A percentile compares a stretch with the other conserved stretches of the same genome.
phyloP scores from a whole-genome alignment of 345 rosid genomes.

The Gossypium rotundifolium region DNA sequence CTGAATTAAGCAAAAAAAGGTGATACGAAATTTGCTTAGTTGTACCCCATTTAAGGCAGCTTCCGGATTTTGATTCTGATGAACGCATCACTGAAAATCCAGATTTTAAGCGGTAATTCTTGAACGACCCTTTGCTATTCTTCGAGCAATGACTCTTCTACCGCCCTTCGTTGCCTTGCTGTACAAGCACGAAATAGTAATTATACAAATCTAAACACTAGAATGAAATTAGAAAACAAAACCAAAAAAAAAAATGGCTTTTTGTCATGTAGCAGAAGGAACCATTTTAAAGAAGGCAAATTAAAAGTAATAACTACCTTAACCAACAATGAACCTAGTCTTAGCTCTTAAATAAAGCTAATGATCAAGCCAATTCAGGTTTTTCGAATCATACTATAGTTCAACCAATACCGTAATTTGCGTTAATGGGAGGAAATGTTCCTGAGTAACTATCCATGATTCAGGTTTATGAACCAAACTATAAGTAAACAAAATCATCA shows the following conservation, averaged over 20 bases:
- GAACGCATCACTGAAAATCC: not conserved
- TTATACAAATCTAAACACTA: constrained; percentile 7
- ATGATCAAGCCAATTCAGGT: not conserved
- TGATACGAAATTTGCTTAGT: not conserved
- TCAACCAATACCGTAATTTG: not conserved
- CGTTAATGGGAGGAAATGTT: constrained; percentile 13
- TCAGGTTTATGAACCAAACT: constrained; percentile 9
- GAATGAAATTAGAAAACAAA: not conserved
- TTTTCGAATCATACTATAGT: not conserved
- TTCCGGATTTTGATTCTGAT: constrained; percentile 1
- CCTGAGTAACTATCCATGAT: constrained; percentile 86
- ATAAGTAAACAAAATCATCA: too few species aligned
- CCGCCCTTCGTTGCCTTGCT: constrained; percentile 99
- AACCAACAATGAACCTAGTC: not conserved
- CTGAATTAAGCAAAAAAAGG: not conserved
- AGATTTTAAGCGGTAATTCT: constrained; percentile 72
- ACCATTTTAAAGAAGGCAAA: not conserved
- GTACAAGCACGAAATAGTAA: constrained; percentile 27
- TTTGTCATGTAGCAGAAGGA: not conserved
- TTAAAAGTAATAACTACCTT: not conserved
- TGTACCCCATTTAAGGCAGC: constrained; percentile 3
- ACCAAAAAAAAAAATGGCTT: not conserved
- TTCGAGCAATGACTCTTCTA: constrained; percentile 88
- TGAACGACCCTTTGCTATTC: constrained; percentile 89
- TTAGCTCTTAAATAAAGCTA: not conserved